Percentiles rank a stretch among this genome's conserved stretches.
Conservation (phyloP, 768 basidiomycete genomes). For the Tricholoma hemisulphureum region DNA sequence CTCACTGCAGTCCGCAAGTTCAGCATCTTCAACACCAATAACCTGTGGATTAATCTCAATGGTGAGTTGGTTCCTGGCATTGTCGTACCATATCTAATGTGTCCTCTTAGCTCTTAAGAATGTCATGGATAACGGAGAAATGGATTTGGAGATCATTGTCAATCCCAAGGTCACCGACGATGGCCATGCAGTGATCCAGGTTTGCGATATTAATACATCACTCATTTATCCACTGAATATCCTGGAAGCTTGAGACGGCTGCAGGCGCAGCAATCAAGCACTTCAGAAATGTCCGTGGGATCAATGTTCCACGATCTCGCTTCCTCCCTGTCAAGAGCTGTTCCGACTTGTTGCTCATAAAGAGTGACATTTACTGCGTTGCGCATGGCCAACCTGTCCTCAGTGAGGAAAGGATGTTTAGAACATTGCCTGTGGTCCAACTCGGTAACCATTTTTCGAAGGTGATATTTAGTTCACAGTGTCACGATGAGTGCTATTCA, state of each 20-base stretch:
- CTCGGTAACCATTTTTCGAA: conserved; percentile 85
- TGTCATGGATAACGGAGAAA: conserved; percentile 60
- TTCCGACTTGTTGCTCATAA: conserved; percentile 72
- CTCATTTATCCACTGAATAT: conserved; percentile 15
- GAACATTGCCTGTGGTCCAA: conserved; percentile 75
- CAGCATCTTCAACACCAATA: conserved; percentile 80
- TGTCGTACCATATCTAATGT: neutral
- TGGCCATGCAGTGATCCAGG: conserved; percentile 70
- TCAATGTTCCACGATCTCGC: conserved; percentile 80
- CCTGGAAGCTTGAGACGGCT: conserved; percentile 62
- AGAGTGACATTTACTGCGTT: conserved; percentile 75
- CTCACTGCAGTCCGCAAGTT: conserved; percentile 56
- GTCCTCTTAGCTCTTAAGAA: conserved; percentile 61
- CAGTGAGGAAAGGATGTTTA: conserved; percentile 63
- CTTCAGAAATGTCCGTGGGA: conserved; percentile 71
- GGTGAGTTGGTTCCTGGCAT: neutral
- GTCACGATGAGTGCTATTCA: conserved; percentile 27
- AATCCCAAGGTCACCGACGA: conserved; percentile 70
- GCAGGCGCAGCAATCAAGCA: conserved; percentile 84
- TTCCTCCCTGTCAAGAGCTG: conserved; percentile 77
- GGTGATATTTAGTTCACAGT: conserved; percentile 35
- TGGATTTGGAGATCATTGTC: conserved; percentile 81
- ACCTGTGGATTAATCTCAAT: conserved; percentile 49
- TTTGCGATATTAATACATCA: conserved; percentile 13
- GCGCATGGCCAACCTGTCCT: conserved; percentile 71